phyloP scores from a whole-genome alignment of 2,329 filamentous ascomycete genomes.

The Sclerotinia nivalis region DNA sequence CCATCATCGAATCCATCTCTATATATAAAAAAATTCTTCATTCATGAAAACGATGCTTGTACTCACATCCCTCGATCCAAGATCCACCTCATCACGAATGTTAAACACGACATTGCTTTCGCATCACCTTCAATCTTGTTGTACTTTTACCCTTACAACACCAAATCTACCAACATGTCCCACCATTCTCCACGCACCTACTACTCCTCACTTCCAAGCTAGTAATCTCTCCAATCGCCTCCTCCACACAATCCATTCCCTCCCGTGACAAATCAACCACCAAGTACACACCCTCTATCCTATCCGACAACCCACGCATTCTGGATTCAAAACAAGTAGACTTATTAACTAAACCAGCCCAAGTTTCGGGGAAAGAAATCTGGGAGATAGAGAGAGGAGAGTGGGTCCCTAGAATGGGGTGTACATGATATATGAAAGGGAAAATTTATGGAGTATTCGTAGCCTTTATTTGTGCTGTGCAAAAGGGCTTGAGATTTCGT shows the following conservation, averaged over 20 bases:
- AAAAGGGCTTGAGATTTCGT: background rate
- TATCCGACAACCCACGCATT: fast-evolving
- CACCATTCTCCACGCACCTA: background rate
- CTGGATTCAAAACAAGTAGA: background rate
- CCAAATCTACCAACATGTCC: background rate
- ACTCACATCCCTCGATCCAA: background rate
- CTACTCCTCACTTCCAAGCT: background rate
- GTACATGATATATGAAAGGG: background rate
- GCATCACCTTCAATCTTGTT: background rate
- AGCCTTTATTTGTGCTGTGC: background rate
- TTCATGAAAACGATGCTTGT: background rate
- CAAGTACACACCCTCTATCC: background rate
- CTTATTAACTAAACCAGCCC: background rate
- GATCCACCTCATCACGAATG: too few species aligned
- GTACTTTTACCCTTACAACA: too few species aligned
- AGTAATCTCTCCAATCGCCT: background rate
- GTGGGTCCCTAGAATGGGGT: background rate
- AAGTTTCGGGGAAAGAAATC: background rate
- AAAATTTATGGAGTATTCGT: background rate
- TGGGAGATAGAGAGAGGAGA: background rate
- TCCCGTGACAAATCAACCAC: background rate
- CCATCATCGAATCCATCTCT: too few species aligned
- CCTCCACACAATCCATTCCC: background rate
- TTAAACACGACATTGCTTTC: too few species aligned
- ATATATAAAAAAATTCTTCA: too few species aligned